Evolutionary conservation across 352 stramenopile genomes (phyloP), one percentile per base, ranked within the genome.

Genomic region (Phytophthora constricta): DNA sequence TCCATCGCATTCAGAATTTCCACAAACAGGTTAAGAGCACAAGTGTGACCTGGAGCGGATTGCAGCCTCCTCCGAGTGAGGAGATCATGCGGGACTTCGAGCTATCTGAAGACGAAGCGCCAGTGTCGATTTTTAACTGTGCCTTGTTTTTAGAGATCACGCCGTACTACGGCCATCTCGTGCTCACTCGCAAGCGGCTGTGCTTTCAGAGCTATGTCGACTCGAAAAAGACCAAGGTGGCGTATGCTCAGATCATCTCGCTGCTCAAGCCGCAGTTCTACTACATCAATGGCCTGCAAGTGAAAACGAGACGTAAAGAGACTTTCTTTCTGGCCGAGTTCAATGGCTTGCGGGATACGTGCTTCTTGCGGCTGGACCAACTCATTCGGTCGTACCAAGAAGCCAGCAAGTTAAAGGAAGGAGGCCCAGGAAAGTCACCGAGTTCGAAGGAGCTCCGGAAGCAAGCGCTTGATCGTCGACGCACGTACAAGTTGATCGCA

Each of bases 181-280:
- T 90, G 28, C 72, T 94, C 10, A 92, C 86, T 5, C 79, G 84
- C n/a, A 75, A 83, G 26, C 77, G 89, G 41, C 27, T 91, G 20
- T 91, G 83, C 54, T 94, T 94, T 42, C 71, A 74, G 47, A 78
- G 79, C 17, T 91, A 91, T 56, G 45, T 31, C 1, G 62, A 73
- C 37, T 63, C 70, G 1, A 79, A 81, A 34, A 76, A 65, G n/a
- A 65, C 84, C 58, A 89, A 87, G 59, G 71, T 94, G 14, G 54
- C 80, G 58, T 94, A 87, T 42, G 74, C 74, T 0, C 72, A 86
- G 43, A 74, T 94, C 19, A 54, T 82, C 22, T 85, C 80, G 53
- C 70, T 94, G n/a, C 53, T 92, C 45, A 92, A 94, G 63, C 86
- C 86, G 10, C 79, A 90, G 68, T 92, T 94, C 46, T 92, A 94